Percentiles rank a stretch among this genome's conserved stretches.
phyloP scores from a whole-genome alignment of 2,329 filamentous ascomycete genomes.

The Bipolaris gigantea region DNA sequence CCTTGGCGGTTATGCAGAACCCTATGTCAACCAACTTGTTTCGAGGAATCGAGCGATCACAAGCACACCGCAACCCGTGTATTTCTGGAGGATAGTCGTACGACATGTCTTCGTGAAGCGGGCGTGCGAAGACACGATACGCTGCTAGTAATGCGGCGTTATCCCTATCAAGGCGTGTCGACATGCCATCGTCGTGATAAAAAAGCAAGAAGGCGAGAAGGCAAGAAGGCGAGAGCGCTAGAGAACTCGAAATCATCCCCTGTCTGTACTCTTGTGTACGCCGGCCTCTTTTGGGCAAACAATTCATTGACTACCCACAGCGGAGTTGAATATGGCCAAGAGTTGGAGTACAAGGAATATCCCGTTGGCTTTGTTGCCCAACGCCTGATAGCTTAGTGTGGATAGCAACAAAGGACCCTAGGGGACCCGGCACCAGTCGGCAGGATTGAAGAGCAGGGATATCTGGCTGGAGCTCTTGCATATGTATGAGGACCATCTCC shows the following conservation, averaged over 20 bases:
- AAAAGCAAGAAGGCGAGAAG: neutral
- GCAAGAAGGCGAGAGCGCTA: neutral
- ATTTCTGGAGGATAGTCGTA: neutral
- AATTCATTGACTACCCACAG: no score
- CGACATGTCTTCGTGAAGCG: neutral
- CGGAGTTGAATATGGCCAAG: no score
- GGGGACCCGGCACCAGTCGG: neutral
- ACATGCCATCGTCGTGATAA: neutral
- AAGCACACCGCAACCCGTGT: neutral
- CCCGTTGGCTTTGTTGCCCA: neutral
- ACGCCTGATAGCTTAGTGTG: neutral
- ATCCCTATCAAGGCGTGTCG: neutral
- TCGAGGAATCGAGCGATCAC: neutral
- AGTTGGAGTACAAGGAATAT: neutral
- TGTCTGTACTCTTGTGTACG: neutral
- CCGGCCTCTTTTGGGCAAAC: no score
- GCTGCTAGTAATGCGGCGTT: no score
- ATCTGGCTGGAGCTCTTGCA: neutral
- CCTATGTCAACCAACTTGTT: constrained; percentile 10
- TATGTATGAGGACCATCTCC: neutral
- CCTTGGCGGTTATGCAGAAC: constrained; percentile 9
- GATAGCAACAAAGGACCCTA: neutral
- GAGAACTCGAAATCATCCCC: neutral
- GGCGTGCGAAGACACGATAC: neutral
- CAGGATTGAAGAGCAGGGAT: neutral